phyloP scores from a whole-genome alignment of 1,284 basidiomycete species.

The Rhodotorula glutinis region DNA sequence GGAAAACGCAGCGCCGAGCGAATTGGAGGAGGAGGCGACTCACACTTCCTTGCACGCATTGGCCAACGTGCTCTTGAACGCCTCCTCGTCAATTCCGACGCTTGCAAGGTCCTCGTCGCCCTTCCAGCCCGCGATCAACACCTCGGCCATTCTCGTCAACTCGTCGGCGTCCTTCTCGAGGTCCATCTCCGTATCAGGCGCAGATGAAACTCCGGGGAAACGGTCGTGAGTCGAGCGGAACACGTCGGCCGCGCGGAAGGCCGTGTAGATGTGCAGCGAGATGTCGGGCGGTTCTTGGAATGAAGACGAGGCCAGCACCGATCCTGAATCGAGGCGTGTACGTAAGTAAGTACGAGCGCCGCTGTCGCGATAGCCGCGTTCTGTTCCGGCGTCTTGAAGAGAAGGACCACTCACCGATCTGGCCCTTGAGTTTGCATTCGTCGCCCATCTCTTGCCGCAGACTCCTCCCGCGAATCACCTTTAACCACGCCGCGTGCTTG shows the following conservation, averaged over 20 bases:
- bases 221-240: slow-evolving; percentile 49
- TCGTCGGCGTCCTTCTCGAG: slow-evolving; percentile 4
- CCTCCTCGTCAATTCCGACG: slow-evolving; percentile 30
- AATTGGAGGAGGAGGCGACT: slow-evolving; percentile 45
- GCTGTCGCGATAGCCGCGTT: too few relatives aligned
- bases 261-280: slow-evolving; percentile 45
- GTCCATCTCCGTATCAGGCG: slow-evolving; percentile 2
- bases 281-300: slow-evolving; percentile 20
- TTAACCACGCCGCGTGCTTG: slow-evolving; percentile 81
- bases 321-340: neutral
- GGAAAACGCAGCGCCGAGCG: neutral
- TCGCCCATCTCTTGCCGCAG: slow-evolving; percentile 60
- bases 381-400: neutral
- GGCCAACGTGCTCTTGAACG: slow-evolving; percentile 61
- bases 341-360: too few relatives aligned
- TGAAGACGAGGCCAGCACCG: slow-evolving; percentile 13
- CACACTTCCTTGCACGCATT: slow-evolving; percentile 76
- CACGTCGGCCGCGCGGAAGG: slow-evolving; percentile 51
- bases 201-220: slow-evolving; percentile 50
- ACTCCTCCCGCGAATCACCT: slow-evolving; percentile 68
- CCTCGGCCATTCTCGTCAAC: neutral
- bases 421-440: slow-evolving; percentile 44
- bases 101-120: slow-evolving; percentile 52
- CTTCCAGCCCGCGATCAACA: slow-evolving; percentile 50
- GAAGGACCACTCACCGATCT: slow-evolving; percentile 57